A percentile compares a stretch with the other conserved stretches of the same genome.
These are phyloP conservation scores for Flaveria trinervia DNA, from an alignment of 129 eudicot species.

Conservation along the genomic window DNA sequence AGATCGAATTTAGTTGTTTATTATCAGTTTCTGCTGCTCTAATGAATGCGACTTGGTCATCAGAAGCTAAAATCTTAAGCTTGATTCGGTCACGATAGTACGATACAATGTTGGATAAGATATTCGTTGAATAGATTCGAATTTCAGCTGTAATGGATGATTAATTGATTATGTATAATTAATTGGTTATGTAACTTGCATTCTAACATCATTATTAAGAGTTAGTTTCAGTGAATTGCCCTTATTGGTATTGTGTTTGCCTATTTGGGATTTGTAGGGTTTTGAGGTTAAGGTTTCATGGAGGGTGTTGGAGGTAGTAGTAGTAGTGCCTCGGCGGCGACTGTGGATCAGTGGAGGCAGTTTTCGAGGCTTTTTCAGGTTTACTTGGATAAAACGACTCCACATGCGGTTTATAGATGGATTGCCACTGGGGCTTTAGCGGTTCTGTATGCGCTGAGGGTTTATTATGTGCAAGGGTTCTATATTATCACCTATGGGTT, in stretches of 20 bases:
- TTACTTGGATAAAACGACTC: slow-evolving; percentile 79
- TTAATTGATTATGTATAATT: background rate
- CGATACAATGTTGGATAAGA: slow-evolving; percentile 5
- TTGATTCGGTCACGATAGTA: background rate
- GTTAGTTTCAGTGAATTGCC: background rate
- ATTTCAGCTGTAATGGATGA: slow-evolving; percentile 2
- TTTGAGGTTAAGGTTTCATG: slow-evolving; percentile 44
- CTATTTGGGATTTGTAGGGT: slow-evolving; percentile 35
- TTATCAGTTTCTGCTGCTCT: slow-evolving; percentile 6
- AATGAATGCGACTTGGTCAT: slow-evolving; percentile 1
- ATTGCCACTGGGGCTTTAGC: slow-evolving; percentile 57
- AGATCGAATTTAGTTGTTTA: background rate
- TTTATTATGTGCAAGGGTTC: slow-evolving; percentile 73
- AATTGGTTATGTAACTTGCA: slow-evolving; percentile 9
- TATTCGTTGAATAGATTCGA: background rate
- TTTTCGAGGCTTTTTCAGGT: slow-evolving; percentile 62
- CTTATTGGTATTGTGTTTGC: slow-evolving; percentile 26
- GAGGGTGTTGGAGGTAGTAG: slow-evolving; percentile 64
- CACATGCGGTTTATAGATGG: slow-evolving; percentile 76
- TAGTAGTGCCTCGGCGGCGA: slow-evolving; percentile 44
- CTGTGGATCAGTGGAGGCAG: slow-evolving; percentile 66
- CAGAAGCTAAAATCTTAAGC: background rate
- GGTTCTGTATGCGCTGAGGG: slow-evolving; percentile 54
- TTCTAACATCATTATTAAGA: background rate
- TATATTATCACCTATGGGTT: slow-evolving; percentile 76